Evolutionary conservation across 164 flowering plant species (phyloP).

Genomic region (Cinnamomum micranthum): DNA sequence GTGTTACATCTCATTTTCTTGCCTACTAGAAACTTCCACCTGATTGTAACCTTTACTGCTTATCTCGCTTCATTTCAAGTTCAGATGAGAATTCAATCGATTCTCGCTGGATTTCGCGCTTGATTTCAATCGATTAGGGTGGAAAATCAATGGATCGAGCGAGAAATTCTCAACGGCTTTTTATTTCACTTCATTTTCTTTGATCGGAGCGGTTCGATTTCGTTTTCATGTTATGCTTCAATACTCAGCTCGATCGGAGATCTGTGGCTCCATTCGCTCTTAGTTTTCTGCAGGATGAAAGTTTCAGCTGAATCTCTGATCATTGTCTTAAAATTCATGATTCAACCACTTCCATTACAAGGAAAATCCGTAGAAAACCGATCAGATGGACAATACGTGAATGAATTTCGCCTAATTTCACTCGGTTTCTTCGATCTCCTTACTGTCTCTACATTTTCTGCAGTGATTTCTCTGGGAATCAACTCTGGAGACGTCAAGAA

Average conservation of each 20-base stretch:
- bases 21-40: background rate
- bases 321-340: background rate
- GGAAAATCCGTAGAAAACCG: background rate
- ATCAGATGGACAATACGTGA: background rate
- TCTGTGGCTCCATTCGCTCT: background rate
- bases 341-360: background rate
- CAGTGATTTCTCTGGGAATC: slow-evolving; percentile 91
- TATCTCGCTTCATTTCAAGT: background rate
- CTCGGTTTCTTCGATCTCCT: background rate
- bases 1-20: background rate
- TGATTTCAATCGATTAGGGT: background rate
- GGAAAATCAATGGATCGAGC: background rate
- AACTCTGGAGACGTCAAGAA: slow-evolving; percentile 98
- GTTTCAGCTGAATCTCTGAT: background rate
- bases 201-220: background rate
- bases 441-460: background rate
- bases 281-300: too few relatives aligned
- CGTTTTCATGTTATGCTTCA: background rate
- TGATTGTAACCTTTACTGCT: background rate
- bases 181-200: background rate
- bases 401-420: background rate
- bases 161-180: background rate
- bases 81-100: too few relatives aligned
- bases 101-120: background rate
- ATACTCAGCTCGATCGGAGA: background rate